Percentiles rank a stretch among this genome's conserved stretches.
Evolutionary conservation across 805 yeast genomes (phyloP).

Genomic region (Gaillardinia entomophila): DNA sequence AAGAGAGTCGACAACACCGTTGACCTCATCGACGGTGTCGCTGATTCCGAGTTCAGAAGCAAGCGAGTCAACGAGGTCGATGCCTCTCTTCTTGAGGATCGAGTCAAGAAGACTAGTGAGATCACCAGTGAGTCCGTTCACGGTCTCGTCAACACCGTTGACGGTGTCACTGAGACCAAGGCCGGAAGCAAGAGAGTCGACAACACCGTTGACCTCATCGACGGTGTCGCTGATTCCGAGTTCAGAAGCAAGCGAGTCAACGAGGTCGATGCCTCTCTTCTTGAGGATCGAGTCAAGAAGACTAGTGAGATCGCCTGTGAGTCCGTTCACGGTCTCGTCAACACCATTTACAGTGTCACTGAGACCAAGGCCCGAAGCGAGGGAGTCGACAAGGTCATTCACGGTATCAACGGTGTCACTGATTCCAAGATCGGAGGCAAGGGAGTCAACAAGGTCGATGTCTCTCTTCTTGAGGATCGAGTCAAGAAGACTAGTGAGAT

Average conservation of each 20-base stretch:
- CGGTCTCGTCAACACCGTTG: too few species aligned
- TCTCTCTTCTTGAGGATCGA: too few species aligned
- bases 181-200: slow-evolving; percentile 4
- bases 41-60: too few species aligned
- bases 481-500: too few species aligned
- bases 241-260: too few species aligned
- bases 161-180: slow-evolving; percentile 3
- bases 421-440: too few species aligned
- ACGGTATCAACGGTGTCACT: neutral
- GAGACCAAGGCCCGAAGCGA: slow-evolving; percentile 5
- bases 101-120: slow-evolving; percentile 1
- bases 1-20: slow-evolving; percentile 2
- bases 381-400: slow-evolving; percentile 1
- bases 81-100: slow-evolving; percentile 3
- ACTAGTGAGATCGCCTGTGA: neutral
- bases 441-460: too few species aligned
- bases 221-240: too few species aligned
- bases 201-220: neutral
- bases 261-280: too few species aligned
- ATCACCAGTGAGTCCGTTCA: neutral
- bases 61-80: too few species aligned
- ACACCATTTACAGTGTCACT: neutral
- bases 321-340: neutral
- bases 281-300: slow-evolving; percentile 3
- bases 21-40: neutral